Evolutionary conservation across 1,139 yeast genomes (phyloP), one percentile per base, ranked within the genome.

Genomic region (Pichia sp.): DNA sequence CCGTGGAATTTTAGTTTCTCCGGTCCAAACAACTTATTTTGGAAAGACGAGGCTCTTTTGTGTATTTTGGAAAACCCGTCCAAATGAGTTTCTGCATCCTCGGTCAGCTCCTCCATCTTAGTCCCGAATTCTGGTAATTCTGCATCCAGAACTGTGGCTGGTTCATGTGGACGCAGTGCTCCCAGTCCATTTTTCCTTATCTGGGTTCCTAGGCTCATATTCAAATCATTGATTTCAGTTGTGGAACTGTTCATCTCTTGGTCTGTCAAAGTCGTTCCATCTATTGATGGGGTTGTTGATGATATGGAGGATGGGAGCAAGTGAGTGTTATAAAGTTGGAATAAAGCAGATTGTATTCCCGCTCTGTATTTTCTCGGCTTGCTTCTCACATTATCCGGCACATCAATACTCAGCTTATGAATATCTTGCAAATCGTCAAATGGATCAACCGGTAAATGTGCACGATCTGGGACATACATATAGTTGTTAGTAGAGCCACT

Each of bases 271-370:
- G 54, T 34, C 23, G 54, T 29, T 19, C 52, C 58, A 8, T 53
- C 46, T n/a, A 43, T 23, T 15, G 50, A 40, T 11, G 50, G 16
- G 11, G 36, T 31, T 34, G 43, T 45, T 4, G 49, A 29, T 15
- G 44, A 38, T 32, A 34, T 32, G 15, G 48, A 13, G 2, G 58
- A 38, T 13, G 55, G 54, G 5, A 50, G 46, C 46, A 56, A 42
- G 13, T 54, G 58, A 1, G 63, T 60, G 44, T 64, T 64, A 53
- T 89, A 88, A 54, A 90, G 75, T 61, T 83, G 80, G 59, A 90
- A 74, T 59, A 90, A 74, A 1, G 92, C 82, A 0, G 96, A 87
- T 40, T 90, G 76, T 16, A 90, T 92, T 66, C 97, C 97, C 30
- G 90, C 89, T 60, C 85, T 85, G 6, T 88, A 90, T 52, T 79